These are phyloP conservation scores for Vaccinium myrtillus DNA, from an alignment of 148 eudicot species.

Conservation along the genomic window DNA sequence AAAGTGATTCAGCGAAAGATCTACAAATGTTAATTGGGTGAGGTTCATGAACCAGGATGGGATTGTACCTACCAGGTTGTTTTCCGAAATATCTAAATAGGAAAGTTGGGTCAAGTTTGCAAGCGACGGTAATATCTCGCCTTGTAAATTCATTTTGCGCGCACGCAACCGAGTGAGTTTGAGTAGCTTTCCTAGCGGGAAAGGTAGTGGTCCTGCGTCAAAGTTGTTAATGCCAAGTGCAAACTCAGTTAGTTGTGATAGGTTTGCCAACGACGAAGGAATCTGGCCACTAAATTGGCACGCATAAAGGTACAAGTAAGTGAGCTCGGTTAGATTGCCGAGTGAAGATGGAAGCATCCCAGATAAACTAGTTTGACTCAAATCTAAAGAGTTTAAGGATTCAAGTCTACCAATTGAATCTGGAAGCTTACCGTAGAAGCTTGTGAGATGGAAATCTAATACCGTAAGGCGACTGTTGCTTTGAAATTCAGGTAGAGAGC, in stretches of 20 bases:
- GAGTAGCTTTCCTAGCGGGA: neutral
- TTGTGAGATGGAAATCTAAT: neutral
- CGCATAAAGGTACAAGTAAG: neutral
- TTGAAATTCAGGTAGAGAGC: constrained; percentile 16
- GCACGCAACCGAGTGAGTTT: neutral
- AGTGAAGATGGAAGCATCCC: constrained; percentile 25
- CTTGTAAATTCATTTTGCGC: neutral
- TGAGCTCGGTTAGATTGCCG: constrained; percentile 14
- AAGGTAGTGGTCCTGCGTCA: neutral
- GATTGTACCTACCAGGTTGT: constrained; percentile 21
- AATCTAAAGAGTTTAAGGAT: neutral
- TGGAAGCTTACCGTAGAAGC: constrained; percentile 5
- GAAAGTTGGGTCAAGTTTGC: constrained; percentile 21
- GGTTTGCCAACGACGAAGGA: neutral
- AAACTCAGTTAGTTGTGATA: neutral
- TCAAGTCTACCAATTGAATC: constrained; percentile 25
- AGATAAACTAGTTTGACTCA: constrained; percentile 7
- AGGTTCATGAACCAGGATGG: constrained; percentile 16
- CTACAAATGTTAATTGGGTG: neutral
- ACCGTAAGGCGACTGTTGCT: neutral
- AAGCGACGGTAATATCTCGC: constrained; percentile 23
- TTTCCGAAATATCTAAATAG: neutral
- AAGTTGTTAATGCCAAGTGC: neutral
- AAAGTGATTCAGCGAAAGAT: constrained; percentile 4
- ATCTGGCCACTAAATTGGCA: constrained; percentile 2